Percentiles rank a stretch among this genome's conserved stretches.
Conservation (phyloP, 2,329 filamentous ascomycete species). For the Cordyceps tenuipes region DNA sequence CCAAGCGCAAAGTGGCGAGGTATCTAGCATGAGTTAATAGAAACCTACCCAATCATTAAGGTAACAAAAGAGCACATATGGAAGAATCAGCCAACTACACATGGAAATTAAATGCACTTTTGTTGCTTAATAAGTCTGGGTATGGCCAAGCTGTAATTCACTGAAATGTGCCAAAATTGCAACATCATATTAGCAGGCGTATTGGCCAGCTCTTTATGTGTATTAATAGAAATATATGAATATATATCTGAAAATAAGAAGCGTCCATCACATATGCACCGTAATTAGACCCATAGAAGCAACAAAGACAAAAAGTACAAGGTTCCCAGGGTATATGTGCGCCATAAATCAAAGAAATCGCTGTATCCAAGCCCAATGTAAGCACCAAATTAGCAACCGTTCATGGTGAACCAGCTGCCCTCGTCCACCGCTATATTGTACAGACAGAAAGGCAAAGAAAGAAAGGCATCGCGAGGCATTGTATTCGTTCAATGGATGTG, state of each 20-base stretch:
- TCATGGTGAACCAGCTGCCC: background rate
- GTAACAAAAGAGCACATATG: background rate
- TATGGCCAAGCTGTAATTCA: background rate
- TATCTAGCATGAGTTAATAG: background rate
- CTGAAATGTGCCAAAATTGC: background rate
- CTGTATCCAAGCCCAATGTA: conserved; percentile 2
- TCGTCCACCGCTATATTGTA: background rate
- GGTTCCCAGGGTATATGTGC: conserved; percentile 9
- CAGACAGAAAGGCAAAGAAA: conserved; percentile 1
- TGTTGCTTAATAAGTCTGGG: background rate
- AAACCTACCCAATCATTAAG: background rate
- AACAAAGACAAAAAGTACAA: background rate
- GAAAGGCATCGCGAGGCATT: background rate
- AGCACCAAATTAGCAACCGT: background rate
- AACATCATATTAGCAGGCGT: background rate
- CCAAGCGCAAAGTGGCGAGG: conserved; percentile 2
- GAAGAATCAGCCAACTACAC: background rate
- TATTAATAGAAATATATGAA: too few relatives aligned
- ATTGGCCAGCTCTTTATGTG: background rate
- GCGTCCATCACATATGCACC: background rate
- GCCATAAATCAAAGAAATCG: background rate
- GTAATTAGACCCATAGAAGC: background rate
- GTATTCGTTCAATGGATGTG: background rate
- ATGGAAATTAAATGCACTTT: background rate
- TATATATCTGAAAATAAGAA: background rate